Evolutionary conservation across 2,329 filamentous ascomycete genomes (phyloP), one percentile per base, ranked within the genome.

Genomic region (Monosporascus sp.): DNA sequence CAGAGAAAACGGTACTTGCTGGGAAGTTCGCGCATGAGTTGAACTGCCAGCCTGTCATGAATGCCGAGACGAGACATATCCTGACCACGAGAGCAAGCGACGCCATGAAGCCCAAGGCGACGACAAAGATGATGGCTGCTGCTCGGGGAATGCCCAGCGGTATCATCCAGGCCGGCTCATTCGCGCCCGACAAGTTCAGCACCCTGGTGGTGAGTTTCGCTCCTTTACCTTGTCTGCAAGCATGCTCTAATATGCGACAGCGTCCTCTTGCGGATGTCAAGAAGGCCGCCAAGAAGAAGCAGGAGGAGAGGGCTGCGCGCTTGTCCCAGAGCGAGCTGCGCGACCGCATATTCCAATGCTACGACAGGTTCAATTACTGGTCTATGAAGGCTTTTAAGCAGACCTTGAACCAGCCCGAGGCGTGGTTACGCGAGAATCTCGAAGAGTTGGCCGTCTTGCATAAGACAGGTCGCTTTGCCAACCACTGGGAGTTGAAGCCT

Each of bases 331-430:
- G 90, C 76, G 88, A 94, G 64, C 84, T 99, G 57, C 74, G 96
- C 72, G 92, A 97, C 72, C 81, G 83, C 58, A 85, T 99, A 56
- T 91, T 93, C 75, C 74, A 81, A 48, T 88, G 86, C 67, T 99
- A 97, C 83, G 83, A 86, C 52, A 77, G 88, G 64, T 96, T 88
- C 77, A 85, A 86, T 62, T 97, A 94, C 72, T 99, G 93, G 92
- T 85, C 88, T n/a, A 89, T 97, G 78, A 92, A 90, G 66, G 83
- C 88, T 5, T 81, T 99, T 61, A 90, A 90, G 58, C 79, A 84
- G 49, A 76, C 81, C 55, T 82, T 95, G 39, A 82, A 86, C 54
- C 94, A 99, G 72, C 94, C 94, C 1, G 94, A 97, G 68, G 85
- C 88, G n/a, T 97, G 92, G 69, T 82, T 99, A 56, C 90, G 93